A percentile compares a stretch with the other conserved stretches of the same genome.
phyloP scores from a whole-genome alignment of 768 basidiomycete genomes.

The Roridomyces roridus region DNA sequence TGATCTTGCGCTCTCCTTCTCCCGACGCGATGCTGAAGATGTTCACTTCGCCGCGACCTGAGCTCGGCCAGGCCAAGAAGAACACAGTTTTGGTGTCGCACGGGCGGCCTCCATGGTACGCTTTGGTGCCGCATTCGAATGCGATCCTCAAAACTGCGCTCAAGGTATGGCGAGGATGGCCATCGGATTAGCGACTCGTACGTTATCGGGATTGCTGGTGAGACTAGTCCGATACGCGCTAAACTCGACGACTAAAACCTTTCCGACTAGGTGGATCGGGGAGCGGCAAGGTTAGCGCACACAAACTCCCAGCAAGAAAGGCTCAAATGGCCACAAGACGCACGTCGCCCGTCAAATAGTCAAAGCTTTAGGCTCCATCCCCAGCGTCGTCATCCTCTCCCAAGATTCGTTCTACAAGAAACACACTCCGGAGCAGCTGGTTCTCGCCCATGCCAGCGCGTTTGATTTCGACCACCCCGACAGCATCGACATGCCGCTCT shows the following conservation, averaged over 20 bases:
- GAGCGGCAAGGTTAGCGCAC: slow-evolving; percentile 76
- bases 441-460: slow-evolving; percentile 79
- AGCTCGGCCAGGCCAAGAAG: slow-evolving; percentile 55
- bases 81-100: slow-evolving; percentile 85
- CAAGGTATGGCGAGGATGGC: slow-evolving; percentile 83
- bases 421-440: slow-evolving; percentile 80
- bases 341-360: slow-evolving; percentile 87
- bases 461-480: slow-evolving; percentile 93
- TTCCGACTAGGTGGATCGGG: slow-evolving; percentile 76
- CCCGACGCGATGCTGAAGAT: background rate
- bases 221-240: slow-evolving; percentile 23
- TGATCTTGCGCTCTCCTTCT: no score
- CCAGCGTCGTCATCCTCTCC: slow-evolving; percentile 89
- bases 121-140: slow-evolving; percentile 13
- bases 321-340: slow-evolving; percentile 53
- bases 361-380: slow-evolving; percentile 79
- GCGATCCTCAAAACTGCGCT: slow-evolving; percentile 7
- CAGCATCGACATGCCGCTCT: slow-evolving; percentile 89
- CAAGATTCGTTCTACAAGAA: slow-evolving; percentile 83
- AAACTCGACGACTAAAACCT: background rate
- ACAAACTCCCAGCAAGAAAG: background rate
- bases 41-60: no score
- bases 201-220: slow-evolving; percentile 85
- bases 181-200: slow-evolving; percentile 75
- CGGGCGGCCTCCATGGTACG: slow-evolving; percentile 84